phyloP scores from a whole-genome alignment of 108 stramenopile species.

The Skeletonema menzelii region DNA sequence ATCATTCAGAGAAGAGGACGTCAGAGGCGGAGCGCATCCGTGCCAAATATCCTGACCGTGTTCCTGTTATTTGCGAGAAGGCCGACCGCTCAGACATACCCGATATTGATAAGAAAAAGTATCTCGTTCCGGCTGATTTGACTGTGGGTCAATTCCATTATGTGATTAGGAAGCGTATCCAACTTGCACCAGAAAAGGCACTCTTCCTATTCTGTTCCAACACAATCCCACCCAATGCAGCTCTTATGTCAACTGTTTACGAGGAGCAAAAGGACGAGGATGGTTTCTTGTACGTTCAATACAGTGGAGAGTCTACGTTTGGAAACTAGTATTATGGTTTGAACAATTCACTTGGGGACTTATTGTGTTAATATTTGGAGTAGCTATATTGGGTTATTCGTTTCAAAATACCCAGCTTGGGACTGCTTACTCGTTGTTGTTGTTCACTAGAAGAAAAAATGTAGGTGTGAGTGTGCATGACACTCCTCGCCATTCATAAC shows the following conservation, averaged over 20 bases:
- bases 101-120: constrained; percentile 99
- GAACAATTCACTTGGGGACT: not conserved
- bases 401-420: not conserved
- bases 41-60: constrained; percentile 97
- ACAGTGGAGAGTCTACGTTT: constrained; percentile 98
- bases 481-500: not conserved
- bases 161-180: constrained; percentile 98
- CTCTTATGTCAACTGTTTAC: constrained; percentile 96
- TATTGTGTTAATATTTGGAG: not conserved
- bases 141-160: constrained; percentile 98
- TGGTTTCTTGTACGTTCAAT: constrained; percentile 98
- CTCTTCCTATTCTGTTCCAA: constrained; percentile 88
- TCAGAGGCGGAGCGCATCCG: constrained; percentile 92
- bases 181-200: constrained; percentile 91
- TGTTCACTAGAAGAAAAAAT: not conserved
- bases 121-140: constrained; percentile 94
- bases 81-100: constrained; percentile 95
- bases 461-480: not conserved
- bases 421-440: not conserved
- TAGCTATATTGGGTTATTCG: not conserved
- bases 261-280: constrained; percentile 96
- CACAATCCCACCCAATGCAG: constrained; percentile 91
- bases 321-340: constrained; percentile 43
- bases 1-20: constrained; percentile 78
- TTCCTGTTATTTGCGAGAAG: constrained; percentile 99